Evolutionary conservation across 2,329 filamentous ascomycete species (phyloP), one percentile per base, ranked within the genome.

Genomic region (Neofusicoccum sp.): DNA sequence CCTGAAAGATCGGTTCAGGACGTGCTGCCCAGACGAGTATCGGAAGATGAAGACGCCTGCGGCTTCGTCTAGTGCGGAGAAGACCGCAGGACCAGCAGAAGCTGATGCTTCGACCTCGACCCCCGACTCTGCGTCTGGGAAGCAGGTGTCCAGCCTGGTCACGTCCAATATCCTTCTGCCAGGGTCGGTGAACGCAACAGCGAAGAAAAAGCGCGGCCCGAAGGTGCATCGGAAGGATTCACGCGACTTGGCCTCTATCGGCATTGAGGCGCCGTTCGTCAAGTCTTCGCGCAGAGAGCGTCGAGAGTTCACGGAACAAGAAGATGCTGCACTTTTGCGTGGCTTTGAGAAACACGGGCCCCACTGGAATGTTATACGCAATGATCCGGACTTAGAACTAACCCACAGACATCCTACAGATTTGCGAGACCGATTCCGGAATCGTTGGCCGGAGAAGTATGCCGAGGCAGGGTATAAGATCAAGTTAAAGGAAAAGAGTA

Each of bases 401-500:
- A 68, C 70, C 8, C 75, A 80, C 64, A 76, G 82, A 14, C 58
- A 58, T 33, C 66, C 73, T 1, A 86, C 84, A 1, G 85, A 88
- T 66, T 68, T 88, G 12, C 78, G 86, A 33, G 86, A 88, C 68
- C 81, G 85, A 3, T 85, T 88, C 64, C 78, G 85, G 14, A 85
- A 83, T 6, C 79, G 80, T 33, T 87, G 82, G 65, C 84, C 85
- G 0, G 78, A 85, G 31, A 76, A 80, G 16, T 88, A 86, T 67
- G 78, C 77, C 11, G 73, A 76, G 57, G 76, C 77, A n/a, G 80
- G 80, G 5, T 74, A 76, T 49, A 78, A 76, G 53, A 65, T 75
- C 31, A 73, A 75, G 54, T 61, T 67, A 5, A 71, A 74, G 45
- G 63, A 70, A 20, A 66, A 71, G 44, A 63, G 63, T 16, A 70